phyloP scores from a whole-genome alignment of 2,329 filamentous ascomycete species.

The Alternaria sp. region DNA sequence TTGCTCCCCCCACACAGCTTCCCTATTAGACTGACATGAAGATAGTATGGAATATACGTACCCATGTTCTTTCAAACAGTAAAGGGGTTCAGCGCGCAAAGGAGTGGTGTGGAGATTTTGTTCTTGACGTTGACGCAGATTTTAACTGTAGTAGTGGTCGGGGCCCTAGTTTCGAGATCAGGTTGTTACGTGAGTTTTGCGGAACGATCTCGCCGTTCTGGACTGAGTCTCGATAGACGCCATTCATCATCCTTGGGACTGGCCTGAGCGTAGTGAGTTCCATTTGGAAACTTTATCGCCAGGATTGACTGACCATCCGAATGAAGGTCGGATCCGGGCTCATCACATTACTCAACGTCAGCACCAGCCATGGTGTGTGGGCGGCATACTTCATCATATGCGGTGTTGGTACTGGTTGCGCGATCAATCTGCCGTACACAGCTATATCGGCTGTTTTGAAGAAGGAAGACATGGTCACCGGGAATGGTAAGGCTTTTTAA shows the following conservation, averaged over 20 bases:
- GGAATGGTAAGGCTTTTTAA: background rate
- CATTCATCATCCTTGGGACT: background rate
- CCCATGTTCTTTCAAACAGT: background rate
- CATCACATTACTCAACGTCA: conserved; percentile 1
- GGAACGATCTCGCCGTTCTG: too few relatives aligned
- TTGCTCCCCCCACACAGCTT: background rate
- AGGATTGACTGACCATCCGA: background rate
- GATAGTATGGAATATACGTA: background rate
- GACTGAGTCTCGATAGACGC: background rate
- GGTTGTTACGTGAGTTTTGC: background rate
- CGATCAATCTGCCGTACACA: conserved; percentile 14
- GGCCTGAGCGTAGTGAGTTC: background rate
- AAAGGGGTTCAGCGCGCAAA: background rate
- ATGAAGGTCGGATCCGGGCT: conserved; percentile 7
- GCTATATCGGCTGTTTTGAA: conserved; percentile 5
- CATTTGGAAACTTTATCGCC: background rate
- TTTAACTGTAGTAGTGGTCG: background rate
- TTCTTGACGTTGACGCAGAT: background rate
- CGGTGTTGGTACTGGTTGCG: conserved; percentile 10
- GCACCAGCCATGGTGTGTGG: conserved; percentile 3
- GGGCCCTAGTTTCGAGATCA: background rate
- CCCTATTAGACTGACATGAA: background rate
- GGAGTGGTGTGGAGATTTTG: background rate
- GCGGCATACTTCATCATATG: conserved; percentile 7
- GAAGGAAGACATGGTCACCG: background rate